A percentile compares a stretch with the other conserved stretches of the same genome.
Conservation (phyloP, 192 early-diverging fungal species). For the Rhizoclosmatium sp. region DNA sequence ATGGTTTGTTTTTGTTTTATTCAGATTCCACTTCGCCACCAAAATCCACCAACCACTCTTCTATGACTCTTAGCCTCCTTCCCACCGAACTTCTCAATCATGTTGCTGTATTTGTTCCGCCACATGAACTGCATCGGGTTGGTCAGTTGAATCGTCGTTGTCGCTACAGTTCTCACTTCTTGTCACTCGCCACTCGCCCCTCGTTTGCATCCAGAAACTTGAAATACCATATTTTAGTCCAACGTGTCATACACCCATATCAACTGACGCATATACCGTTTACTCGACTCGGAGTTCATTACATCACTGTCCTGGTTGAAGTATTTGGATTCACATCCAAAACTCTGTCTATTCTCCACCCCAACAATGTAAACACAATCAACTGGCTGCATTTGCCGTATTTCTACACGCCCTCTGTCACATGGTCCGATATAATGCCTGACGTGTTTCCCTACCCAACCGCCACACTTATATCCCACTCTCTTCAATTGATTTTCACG, state of each 20-base stretch:
- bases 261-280: background rate
- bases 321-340: background rate
- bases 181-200: background rate
- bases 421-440: background rate
- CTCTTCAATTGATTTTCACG: no score
- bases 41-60: background rate
- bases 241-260: background rate
- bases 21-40: background rate
- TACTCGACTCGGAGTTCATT: background rate
- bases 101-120: background rate
- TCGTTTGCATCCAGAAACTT: background rate
- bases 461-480: background rate
- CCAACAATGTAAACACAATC: background rate
- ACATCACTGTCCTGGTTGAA: background rate
- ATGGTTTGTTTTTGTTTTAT: no score
- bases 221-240: background rate
- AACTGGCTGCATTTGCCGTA: background rate
- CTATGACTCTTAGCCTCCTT: background rate
- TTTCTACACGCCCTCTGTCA: background rate
- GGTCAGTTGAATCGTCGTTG: background rate
- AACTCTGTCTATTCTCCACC: background rate
- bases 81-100: background rate
- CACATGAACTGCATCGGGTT: background rate
- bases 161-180: background rate
- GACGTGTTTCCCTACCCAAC: background rate